phyloP scores from a whole-genome alignment of 164 flowering plant genomes.

The Stephania japonica region DNA sequence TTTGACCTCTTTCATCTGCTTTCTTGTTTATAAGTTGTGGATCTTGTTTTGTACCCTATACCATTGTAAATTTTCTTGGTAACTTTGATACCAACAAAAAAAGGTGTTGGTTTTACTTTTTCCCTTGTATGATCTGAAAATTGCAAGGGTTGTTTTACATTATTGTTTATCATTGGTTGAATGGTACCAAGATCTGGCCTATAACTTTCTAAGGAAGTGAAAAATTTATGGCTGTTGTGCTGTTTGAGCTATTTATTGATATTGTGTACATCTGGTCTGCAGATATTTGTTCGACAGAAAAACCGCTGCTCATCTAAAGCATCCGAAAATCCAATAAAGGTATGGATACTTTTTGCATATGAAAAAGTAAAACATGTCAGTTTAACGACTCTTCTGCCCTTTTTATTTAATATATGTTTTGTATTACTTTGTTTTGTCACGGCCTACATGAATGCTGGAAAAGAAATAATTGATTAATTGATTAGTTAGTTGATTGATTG shows the following conservation, averaged over 20 bases:
- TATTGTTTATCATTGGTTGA: no score
- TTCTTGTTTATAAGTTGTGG: no score
- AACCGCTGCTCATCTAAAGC: conserved; percentile 93
- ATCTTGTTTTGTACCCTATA: no score
- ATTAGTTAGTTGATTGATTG: no score
- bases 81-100: no score
- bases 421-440: not conserved
- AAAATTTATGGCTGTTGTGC: not conserved
- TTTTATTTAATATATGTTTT: not conserved
- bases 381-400: not conserved
- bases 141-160: no score
- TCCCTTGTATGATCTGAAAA: no score
- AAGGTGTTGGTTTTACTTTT: no score
- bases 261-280: conserved; percentile 22
- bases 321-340: conserved; percentile 94
- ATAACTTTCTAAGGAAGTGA: not conserved
- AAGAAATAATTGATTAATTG: no score
- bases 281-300: conserved; percentile 97
- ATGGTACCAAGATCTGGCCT: not conserved
- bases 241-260: conserved; percentile 4
- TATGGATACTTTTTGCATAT: conserved; percentile 18
- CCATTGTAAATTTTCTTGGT: no score
- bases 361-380: not conserved
- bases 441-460: not conserved
- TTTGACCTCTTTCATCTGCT: no score